phyloP scores from a whole-genome alignment of 768 basidiomycete species.

The Russula compacta region DNA sequence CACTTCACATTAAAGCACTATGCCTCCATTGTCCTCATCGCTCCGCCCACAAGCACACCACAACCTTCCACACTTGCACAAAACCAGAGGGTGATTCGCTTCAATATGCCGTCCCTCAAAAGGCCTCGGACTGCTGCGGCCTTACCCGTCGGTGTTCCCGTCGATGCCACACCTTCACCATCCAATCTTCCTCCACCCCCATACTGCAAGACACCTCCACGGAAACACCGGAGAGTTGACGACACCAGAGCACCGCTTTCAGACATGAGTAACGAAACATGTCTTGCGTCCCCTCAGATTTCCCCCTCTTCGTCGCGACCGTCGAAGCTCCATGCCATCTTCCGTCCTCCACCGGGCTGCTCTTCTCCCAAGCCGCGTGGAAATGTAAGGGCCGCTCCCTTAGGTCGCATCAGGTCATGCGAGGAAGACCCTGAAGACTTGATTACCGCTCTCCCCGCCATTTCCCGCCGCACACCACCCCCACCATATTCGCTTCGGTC shows the following conservation, averaged over 20 bases:
- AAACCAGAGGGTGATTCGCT: not conserved
- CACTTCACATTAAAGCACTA: conserved; percentile 19
- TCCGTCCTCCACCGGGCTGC: not conserved
- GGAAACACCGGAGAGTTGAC: conserved; percentile 12
- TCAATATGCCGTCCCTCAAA: conserved; percentile 15
- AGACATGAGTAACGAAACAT: conserved; percentile 17
- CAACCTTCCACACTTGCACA: conserved; percentile 13
- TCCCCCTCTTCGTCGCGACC: not conserved
- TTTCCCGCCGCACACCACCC: conserved; percentile 7
- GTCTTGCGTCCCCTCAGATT: not conserved
- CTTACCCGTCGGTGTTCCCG: conserved; percentile 2
- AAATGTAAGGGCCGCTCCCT: not conserved
- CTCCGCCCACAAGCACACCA: conserved; percentile 16
- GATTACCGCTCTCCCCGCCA: conserved; percentile 5
- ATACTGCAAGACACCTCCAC: conserved; percentile 11
- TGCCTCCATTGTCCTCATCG: conserved; percentile 13
- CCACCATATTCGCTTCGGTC: conserved; percentile 15
- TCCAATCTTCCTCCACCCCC: conserved; percentile 4
- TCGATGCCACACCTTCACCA: conserved; percentile 9
- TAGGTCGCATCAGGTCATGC: conserved; percentile 4
- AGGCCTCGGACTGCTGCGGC: conserved; percentile 8
- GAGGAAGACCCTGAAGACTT: conserved; percentile 6
- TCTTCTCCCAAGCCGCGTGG: conserved; percentile 6
- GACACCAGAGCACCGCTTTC: conserved; percentile 10
- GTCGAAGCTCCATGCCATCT: not conserved